Conservation (phyloP, 345 rosid species). For the Cardiospermum halicacabum region DNA sequence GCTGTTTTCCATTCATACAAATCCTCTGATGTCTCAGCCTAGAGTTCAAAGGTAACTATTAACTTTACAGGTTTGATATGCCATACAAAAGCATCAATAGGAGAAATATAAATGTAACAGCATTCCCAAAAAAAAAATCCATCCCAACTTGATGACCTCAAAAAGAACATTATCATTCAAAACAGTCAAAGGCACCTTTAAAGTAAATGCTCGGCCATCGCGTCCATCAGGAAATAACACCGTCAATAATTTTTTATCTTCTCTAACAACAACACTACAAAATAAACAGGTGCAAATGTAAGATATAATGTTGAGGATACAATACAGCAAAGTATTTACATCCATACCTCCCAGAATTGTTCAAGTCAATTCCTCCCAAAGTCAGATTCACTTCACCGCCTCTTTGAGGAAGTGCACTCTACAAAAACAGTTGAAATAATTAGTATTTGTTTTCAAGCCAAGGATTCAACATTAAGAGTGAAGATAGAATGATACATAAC, state of each 20-base stretch:
- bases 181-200: constrained; percentile 58
- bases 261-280: constrained; percentile 95
- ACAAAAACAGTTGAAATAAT: constrained; percentile 22
- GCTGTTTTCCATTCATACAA: constrained; percentile 93
- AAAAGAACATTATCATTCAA: background rate
- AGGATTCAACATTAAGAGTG: background rate
- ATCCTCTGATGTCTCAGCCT: constrained; percentile 98
- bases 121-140: background rate
- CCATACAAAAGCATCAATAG: background rate
- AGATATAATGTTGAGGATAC: constrained; percentile 19
- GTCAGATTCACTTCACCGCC: constrained; percentile 96
- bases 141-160: background rate
- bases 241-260: constrained; percentile 89
- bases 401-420: constrained; percentile 89
- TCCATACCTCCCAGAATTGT: constrained; percentile 89
- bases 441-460: constrained; percentile 2
- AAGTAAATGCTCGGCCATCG: constrained; percentile 98
- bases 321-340: constrained; percentile 9
- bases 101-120: background rate
- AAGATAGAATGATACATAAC: background rate
- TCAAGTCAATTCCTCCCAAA: constrained; percentile 94
- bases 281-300: constrained; percentile 15
- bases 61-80: background rate
- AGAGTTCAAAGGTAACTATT: constrained; percentile 15
- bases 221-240: constrained; percentile 99